phyloP scores from a whole-genome alignment of 2,329 filamentous ascomycete species.

The Plenodomus lindquistii region DNA sequence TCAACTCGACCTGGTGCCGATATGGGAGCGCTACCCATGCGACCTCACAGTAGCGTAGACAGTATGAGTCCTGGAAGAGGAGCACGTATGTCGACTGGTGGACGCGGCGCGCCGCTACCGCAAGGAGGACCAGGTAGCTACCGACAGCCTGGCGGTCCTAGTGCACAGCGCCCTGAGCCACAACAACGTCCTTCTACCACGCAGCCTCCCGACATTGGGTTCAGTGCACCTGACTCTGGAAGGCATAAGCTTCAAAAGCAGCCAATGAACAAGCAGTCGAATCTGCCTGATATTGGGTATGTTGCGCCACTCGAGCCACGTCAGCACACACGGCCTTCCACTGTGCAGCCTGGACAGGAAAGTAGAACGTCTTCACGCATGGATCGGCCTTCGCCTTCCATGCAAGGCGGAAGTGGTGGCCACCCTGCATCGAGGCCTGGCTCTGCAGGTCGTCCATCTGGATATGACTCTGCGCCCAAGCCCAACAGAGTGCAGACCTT shows the following conservation, averaged over 20 bases:
- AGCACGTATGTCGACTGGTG: conserved; percentile 32
- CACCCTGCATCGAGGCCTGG: conserved; percentile 29
- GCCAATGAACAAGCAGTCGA: conserved; percentile 36
- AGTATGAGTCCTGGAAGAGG: conserved; percentile 40
- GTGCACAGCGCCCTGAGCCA: conserved; percentile 41
- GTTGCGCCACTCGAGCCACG: conserved; percentile 41
- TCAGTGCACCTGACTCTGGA: conserved; percentile 47
- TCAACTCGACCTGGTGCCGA: conserved; percentile 31
- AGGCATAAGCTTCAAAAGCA: conserved; percentile 43
- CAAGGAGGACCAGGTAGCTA: conserved; percentile 39
- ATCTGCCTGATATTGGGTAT: conserved; percentile 44
- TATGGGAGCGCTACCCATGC: conserved; percentile 38
- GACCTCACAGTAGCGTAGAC: conserved; percentile 44
- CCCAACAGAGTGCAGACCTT: conserved; percentile 27
- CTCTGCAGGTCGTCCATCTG: conserved; percentile 35
- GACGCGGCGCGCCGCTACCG: conserved; percentile 33
- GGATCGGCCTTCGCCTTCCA: conserved; percentile 30
- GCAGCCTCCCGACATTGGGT: conserved; percentile 48
- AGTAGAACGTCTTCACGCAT: conserved; percentile 31
- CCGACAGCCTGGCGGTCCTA: conserved; percentile 45
- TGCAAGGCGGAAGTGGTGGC: conserved; percentile 16
- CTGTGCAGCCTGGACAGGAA: conserved; percentile 40
- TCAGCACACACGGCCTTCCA: conserved; percentile 42
- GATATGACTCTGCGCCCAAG: conserved; percentile 29
- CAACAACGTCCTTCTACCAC: conserved; percentile 45